These are phyloP conservation scores for Emergomyces pasteurianus DNA, from an alignment of 2,329 filamentous ascomycete species.

Conservation along the genomic window DNA sequence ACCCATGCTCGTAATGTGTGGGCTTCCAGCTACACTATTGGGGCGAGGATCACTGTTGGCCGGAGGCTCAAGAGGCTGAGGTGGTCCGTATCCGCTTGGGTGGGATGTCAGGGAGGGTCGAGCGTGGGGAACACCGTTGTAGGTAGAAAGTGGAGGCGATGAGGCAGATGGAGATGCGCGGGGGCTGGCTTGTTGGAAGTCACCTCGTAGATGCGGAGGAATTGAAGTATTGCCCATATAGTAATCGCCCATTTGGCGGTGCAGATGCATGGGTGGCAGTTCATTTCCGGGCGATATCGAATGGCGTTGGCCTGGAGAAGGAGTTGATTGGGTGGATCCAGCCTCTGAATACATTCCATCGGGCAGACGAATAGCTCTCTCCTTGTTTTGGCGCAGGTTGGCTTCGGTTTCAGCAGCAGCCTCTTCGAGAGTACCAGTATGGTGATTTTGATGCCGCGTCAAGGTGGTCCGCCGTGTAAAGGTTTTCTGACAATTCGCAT, in stretches of 20 bases:
- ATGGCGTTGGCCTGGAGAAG: constrained; percentile 68
- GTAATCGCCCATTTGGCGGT: constrained; percentile 57
- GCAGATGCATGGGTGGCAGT: constrained; percentile 57
- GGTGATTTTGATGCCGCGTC: constrained; percentile 90
- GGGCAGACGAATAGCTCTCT: constrained; percentile 24
- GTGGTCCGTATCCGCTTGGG: constrained; percentile 69
- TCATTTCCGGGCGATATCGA: constrained; percentile 72
- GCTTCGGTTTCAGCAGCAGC: constrained; percentile 80
- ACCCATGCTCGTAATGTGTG: constrained; percentile 67
- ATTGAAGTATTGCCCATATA: constrained; percentile 71
- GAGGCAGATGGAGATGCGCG: constrained; percentile 50
- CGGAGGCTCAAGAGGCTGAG: constrained; percentile 71
- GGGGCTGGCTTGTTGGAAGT: constrained; percentile 60
- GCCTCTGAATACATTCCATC: constrained; percentile 34
- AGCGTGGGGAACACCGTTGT: constrained; percentile 37
- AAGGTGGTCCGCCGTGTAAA: constrained; percentile 93
- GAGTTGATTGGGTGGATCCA: constrained; percentile 47
- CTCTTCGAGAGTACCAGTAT: constrained; percentile 90
- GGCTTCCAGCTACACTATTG: constrained; percentile 67
- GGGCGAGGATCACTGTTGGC: constrained; percentile 63
- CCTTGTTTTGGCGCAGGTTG: constrained; percentile 52
- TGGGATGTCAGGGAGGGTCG: constrained; percentile 67
- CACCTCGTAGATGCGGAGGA: constrained; percentile 67
- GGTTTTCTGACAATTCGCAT: constrained; percentile 95
- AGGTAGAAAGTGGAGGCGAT: constrained; percentile 52